phyloP scores from a whole-genome alignment of 2,329 filamentous ascomycete genomes.

The Dothideomycetes sp. region DNA sequence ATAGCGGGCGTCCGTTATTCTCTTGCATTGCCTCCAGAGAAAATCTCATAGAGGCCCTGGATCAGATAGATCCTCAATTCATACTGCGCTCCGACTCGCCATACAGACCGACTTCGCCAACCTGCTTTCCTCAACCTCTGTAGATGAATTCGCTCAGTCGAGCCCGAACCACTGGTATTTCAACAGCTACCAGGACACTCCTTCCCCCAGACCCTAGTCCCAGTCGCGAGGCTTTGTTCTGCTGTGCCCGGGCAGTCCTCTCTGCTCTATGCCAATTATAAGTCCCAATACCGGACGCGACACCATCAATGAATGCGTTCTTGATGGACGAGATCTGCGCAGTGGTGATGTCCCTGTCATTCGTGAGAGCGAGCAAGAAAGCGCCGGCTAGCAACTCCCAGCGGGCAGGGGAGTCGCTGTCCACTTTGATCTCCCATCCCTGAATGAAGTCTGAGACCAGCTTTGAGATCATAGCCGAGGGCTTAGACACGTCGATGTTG shows the following conservation, averaged over 20 bases:
- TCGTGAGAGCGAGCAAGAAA: not conserved
- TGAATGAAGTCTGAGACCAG: not conserved
- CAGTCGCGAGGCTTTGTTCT: not conserved
- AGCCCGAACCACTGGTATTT: not conserved
- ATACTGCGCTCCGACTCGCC: not conserved
- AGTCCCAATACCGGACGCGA: not conserved
- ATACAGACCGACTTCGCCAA: not conserved
- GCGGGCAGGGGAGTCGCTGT: not conserved
- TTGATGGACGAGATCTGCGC: not conserved
- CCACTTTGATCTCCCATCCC: not conserved
- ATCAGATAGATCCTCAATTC: no score
- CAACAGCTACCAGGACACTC: not conserved
- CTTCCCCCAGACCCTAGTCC: not conserved
- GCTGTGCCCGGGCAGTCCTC: not conserved
- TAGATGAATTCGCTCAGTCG: not conserved
- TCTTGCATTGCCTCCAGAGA: no score
- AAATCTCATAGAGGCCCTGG: no score
- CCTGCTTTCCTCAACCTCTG: not conserved
- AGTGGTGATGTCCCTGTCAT: no score
- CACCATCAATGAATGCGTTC: not conserved
- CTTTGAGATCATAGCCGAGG: not conserved
- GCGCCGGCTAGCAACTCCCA: not conserved
- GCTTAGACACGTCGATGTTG: not conserved
- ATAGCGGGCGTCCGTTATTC: no score
- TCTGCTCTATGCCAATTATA: conserved; percentile 5